Evolutionary conservation across 78 protist species (phyloP).

Genomic region (Dictyostelium intermedium): DNA sequence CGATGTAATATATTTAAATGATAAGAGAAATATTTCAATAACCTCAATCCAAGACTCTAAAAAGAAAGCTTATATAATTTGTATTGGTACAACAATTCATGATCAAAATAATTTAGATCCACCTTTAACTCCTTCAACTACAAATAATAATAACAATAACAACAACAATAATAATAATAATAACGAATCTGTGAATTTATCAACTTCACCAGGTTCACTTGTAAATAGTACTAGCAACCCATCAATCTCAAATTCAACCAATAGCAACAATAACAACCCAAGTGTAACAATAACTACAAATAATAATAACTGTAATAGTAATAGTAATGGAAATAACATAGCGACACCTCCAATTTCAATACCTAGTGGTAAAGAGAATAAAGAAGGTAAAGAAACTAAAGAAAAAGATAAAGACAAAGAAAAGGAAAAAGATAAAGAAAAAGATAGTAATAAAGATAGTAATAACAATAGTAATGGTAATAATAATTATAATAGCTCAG

Average conservation of each 20-base stretch:
- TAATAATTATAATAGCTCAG: background rate
- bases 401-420: background rate
- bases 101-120: conserved; percentile 8
- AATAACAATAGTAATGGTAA: background rate
- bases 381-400: background rate
- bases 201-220: conserved; percentile 17
- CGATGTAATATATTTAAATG: conserved; percentile 70
- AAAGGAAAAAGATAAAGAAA: background rate
- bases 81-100: conserved; percentile 51
- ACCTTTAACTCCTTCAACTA: background rate
- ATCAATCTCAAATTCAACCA: background rate
- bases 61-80: conserved; percentile 47
- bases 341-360: background rate
- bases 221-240: background rate
- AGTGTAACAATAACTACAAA: background rate
- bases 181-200: background rate
- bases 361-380: background rate
- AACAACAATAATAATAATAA: background rate
- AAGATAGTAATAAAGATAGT: background rate
- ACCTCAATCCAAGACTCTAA: conserved; percentile 16
- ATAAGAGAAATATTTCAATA: conserved; percentile 23
- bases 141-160: background rate
- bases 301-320: background rate
- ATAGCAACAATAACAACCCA: background rate
- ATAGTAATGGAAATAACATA: background rate